Base-by-base conservation (phyloP, 495 filamentous ascomycete genomes). In the Penicillium parvum region DNA sequence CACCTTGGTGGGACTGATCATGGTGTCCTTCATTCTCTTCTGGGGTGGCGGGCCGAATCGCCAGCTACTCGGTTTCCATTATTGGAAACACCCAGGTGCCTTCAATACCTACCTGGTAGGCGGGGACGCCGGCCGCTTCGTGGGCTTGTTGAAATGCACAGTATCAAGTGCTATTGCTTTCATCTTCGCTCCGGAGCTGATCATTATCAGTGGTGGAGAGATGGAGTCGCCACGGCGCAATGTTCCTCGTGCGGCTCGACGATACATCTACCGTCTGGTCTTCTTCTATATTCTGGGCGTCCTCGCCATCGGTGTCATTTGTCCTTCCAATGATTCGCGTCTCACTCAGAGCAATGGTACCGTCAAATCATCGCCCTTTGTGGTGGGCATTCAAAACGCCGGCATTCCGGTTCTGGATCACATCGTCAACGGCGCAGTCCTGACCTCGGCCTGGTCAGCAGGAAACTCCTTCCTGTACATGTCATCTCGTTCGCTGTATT, bases 381-480 rank as follows among this genome's bases (percentile, higher is more conserved):
- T 82, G 16, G 64, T 82, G 18, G 79, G 73, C 4, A 78, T 83
- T 43, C 57, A 68, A 51, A 72, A 77, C 21, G 83, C 85, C 3
- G 72, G 79, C 9, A 83, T 94, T 43, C 70, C 71, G 12, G 75
- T 75, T 7, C 72, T 91, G 6, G 80, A 79, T 22, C 75, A 78
- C 50, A 83, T 90, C 47, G 82, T 94, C 69, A 94, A 91, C 65
- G 86, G 79, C 8, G 78, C 83, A 8, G 79, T 89, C 29, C 64
- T 89, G 32, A 87, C 76, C 25, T 82, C 81, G 0, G 83, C 82
- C 9, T 77, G 79, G 57, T 86, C 83, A 3, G 75, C 82, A 1
- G 86, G 80, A 18, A 94, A 94, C 57, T 82, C 84, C 2, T 88
- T 86, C 71, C 71, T 90, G 40, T 91, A 88, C 66, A 87, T 83